These are phyloP conservation scores for Alliaria petiolata DNA, from an alignment of 345 rosid genomes.

Conservation along the genomic window DNA sequence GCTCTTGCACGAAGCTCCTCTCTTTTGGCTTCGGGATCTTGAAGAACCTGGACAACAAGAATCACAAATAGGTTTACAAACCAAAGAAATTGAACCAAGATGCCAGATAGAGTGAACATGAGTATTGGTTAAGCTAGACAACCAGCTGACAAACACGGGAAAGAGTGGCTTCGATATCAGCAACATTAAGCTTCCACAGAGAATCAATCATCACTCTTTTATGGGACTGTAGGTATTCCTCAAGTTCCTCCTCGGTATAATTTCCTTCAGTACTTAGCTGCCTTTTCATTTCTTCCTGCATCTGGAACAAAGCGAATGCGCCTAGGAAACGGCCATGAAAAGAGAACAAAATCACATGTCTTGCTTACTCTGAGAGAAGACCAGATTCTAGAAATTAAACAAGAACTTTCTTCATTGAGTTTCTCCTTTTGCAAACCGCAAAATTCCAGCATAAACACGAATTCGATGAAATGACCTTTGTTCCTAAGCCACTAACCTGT, in stretches of 20 bases:
- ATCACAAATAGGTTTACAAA: slow-evolving; percentile 25
- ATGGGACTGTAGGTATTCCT: slow-evolving; percentile 76
- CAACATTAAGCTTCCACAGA: slow-evolving; percentile 96
- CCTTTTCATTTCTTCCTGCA: slow-evolving; percentile 97
- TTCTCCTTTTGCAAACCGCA: not conserved
- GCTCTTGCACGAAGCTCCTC: slow-evolving; percentile 94
- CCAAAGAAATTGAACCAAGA: slow-evolving; percentile 13
- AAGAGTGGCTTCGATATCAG: slow-evolving; percentile 95
- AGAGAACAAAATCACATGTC: not conserved
- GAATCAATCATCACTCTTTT: slow-evolving; percentile 94
- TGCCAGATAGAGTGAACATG: not conserved
- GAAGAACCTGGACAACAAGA: slow-evolving; percentile 68
- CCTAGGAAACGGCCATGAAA: slow-evolving; percentile 44
- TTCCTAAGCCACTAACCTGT: slow-evolving; percentile 55
- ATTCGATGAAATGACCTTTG: not conserved
- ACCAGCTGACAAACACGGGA: slow-evolving; percentile 98
- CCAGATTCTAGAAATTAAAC: not conserved
- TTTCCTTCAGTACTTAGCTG: slow-evolving; percentile 81
- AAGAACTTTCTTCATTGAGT: not conserved
- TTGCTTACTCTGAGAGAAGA: not conserved
- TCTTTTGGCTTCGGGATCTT: slow-evolving; percentile 73
- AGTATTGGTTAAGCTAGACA: slow-evolving; percentile 34
- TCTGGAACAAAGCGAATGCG: slow-evolving; percentile 93
- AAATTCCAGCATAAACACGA: not conserved
- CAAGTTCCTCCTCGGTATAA: slow-evolving; percentile 88